A percentile compares a stretch with the other conserved stretches of the same genome.
These are phyloP conservation scores for Colletotrichum falcatum DNA, from an alignment of 2,329 filamentous ascomycete genomes.

Conservation along the genomic window DNA sequence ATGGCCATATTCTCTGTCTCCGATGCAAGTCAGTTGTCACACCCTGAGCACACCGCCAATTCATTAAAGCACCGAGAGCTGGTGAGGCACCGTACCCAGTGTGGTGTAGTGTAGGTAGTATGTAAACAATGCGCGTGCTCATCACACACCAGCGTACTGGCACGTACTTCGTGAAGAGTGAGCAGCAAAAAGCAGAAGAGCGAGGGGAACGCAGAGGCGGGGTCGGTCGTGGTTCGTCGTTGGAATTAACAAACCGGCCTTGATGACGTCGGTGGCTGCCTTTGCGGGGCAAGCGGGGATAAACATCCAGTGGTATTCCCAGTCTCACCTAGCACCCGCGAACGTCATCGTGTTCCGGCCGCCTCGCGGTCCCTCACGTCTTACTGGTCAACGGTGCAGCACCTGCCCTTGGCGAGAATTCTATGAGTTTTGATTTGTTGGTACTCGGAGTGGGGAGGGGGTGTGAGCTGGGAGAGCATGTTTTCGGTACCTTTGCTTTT, in stretches of 20 bases:
- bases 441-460: not conserved
- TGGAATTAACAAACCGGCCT: constrained; percentile 29
- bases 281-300: constrained; percentile 23
- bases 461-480: not conserved
- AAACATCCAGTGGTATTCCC: constrained; percentile 26
- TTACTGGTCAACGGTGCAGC: constrained; percentile 16
- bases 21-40: constrained; percentile 38
- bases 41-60: constrained; percentile 27
- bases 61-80: not conserved
- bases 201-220: not conserved
- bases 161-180: constrained; percentile 11
- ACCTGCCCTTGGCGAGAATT: not conserved
- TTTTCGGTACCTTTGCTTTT: not conserved
- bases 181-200: constrained; percentile 5
- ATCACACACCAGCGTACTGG: constrained; percentile 19
- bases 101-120: not conserved
- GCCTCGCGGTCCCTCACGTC: not conserved
- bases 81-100: not conserved
- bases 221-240: constrained; percentile 37
- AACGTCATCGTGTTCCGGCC: constrained; percentile 37
- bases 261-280: constrained; percentile 37
- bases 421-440: constrained; percentile 1
- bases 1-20: constrained; percentile 5
- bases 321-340: constrained; percentile 25
- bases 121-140: constrained; percentile 20